Conservation (phyloP, 768 basidiomycete genomes). For the Tephrocybe sp. region DNA sequence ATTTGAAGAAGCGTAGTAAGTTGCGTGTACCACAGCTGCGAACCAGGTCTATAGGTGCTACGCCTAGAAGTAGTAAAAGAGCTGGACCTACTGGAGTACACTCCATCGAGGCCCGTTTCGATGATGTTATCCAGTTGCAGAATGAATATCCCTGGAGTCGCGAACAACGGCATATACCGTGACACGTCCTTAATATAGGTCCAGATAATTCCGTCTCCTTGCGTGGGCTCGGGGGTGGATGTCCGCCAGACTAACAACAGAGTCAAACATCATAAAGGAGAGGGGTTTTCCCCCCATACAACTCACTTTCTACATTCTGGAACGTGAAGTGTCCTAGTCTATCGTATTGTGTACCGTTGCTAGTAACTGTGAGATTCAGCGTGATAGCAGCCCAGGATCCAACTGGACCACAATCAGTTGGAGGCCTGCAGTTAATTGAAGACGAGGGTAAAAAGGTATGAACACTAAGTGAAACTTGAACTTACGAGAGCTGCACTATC, state of each 20-base stretch:
- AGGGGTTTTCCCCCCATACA: neutral
- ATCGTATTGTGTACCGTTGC: slow-evolving; percentile 78
- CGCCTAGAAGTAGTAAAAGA: neutral
- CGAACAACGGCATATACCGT: slow-evolving; percentile 69
- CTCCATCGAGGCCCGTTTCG: slow-evolving; percentile 54
- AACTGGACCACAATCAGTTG: slow-evolving; percentile 64
- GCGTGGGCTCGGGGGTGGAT: slow-evolving; percentile 75
- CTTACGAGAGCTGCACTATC: slow-evolving; percentile 61
- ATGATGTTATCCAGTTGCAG: slow-evolving; percentile 74
- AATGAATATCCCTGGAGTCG: slow-evolving; percentile 66
- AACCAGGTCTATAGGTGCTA: neutral
- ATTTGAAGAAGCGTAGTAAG: slow-evolving; percentile 64
- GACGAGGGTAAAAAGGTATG: neutral
- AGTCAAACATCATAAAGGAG: neutral
- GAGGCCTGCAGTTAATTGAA: slow-evolving; percentile 51
- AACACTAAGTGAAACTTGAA: neutral
- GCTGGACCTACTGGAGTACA: slow-evolving; percentile 60
- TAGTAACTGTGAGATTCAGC: slow-evolving; percentile 75
- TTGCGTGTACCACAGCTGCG: slow-evolving; percentile 66
- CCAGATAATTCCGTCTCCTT: slow-evolving; percentile 72
- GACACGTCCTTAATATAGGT: slow-evolving; percentile 77
- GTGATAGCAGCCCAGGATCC: slow-evolving; percentile 78
- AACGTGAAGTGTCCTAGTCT: slow-evolving; percentile 73
- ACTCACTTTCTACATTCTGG: slow-evolving; percentile 74
- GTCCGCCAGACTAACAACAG: slow-evolving; percentile 66